phyloP scores from a whole-genome alignment of 176 grass and related monocot genomes.

The Oryza meridionalis region DNA sequence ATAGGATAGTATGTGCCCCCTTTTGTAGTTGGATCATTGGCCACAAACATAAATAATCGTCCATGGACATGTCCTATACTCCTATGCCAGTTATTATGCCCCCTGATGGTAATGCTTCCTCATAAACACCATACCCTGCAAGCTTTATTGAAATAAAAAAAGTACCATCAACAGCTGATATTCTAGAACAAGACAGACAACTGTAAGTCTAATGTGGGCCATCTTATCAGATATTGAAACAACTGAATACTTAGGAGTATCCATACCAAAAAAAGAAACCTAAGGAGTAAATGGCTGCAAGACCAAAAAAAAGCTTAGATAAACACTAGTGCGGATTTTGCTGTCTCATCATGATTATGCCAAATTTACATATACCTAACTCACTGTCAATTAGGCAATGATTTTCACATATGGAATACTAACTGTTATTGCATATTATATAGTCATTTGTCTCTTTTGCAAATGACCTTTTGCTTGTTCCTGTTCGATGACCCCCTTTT shows the following conservation, averaged over 20 bases:
- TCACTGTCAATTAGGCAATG: slow-evolving; percentile 61
- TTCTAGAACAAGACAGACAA: slow-evolving; percentile 9
- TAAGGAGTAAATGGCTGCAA: not conserved
- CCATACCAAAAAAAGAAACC: too few relatives aligned
- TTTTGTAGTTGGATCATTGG: slow-evolving; percentile 97
- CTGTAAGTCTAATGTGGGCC: not conserved
- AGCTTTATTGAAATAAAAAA: slow-evolving; percentile 62
- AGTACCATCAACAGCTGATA: slow-evolving; percentile 28
- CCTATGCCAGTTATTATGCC: slow-evolving; percentile 95
- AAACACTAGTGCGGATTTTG: too few relatives aligned
- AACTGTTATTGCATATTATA: slow-evolving; percentile 26
- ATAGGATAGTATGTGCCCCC: too few relatives aligned
- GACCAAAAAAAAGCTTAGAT: not conserved
- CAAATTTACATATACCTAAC: too few relatives aligned
- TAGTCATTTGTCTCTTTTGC: slow-evolving; percentile 53
- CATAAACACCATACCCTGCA: slow-evolving; percentile 88
- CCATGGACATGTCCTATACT: slow-evolving; percentile 85
- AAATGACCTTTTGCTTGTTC: slow-evolving; percentile 28
- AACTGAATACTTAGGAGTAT: not conserved
- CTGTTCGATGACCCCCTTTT: slow-evolving; percentile 22
- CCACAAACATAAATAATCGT: slow-evolving; percentile 91
- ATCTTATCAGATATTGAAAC: slow-evolving; percentile 15
- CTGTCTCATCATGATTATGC: too few relatives aligned
- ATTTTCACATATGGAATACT: slow-evolving; percentile 35
- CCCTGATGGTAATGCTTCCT: slow-evolving; percentile 83